These are phyloP conservation scores for Silene noctiflora DNA, from an alignment of 179 eudicot species.

Conservation along the genomic window DNA sequence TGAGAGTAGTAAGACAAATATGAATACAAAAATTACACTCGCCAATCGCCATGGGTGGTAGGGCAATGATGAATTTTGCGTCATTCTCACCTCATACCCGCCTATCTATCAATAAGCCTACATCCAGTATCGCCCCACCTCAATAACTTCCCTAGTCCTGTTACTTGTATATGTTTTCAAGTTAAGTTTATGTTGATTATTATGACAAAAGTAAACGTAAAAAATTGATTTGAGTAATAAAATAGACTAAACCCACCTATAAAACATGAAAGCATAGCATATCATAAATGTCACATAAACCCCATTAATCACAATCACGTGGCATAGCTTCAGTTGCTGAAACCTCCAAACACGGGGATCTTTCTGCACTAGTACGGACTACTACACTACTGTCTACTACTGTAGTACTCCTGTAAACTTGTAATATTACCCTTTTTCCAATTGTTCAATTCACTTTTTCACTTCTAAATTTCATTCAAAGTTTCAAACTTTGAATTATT, in stretches of 20 bases:
- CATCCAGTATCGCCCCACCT: no score
- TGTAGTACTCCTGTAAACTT: neutral
- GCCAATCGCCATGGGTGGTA: no score
- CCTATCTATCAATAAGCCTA: no score
- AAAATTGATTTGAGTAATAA: no score
- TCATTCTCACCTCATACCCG: no score
- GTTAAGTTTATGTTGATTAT: no score
- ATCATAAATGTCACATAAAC: slow-evolving; percentile 12
- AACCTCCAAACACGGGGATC: slow-evolving; percentile 19
- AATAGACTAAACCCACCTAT: neutral
- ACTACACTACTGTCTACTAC: neutral
- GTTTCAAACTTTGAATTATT: slow-evolving; percentile 29
- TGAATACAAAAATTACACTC: no score
- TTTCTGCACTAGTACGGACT: neutral
- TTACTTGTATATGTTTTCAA: no score
- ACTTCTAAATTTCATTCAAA: slow-evolving; percentile 1
- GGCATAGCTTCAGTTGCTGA: slow-evolving; percentile 11
- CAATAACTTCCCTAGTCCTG: no score
- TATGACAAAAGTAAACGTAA: no score
- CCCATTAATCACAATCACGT: slow-evolving; percentile 21
- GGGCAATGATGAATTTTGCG: no score
- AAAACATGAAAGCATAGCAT: neutral
- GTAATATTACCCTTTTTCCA: neutral
- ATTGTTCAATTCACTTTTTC: neutral
- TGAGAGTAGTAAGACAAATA: no score